A percentile compares a stretch with the other conserved stretches of the same genome.
Conservation (phyloP, 768 basidiomycete species). For the Leccinum broughii region DNA sequence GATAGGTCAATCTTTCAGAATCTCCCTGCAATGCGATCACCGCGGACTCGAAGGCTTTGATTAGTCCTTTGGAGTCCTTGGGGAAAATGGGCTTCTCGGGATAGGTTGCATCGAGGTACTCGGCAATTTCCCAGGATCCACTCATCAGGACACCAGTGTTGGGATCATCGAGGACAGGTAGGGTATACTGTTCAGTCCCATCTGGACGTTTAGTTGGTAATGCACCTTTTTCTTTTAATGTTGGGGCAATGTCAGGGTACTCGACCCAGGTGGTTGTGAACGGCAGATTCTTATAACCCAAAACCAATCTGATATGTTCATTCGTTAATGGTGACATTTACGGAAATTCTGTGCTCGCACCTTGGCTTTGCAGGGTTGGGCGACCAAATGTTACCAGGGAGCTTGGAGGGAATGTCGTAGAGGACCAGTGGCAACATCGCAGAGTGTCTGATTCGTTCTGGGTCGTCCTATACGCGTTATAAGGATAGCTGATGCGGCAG, state of each 20-base stretch:
- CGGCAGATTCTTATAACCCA: conserved; percentile 35
- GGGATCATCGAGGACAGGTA: conserved; percentile 37
- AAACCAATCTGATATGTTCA: conserved; percentile 26
- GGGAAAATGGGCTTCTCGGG: conserved; percentile 34
- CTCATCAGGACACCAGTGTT: conserved; percentile 29
- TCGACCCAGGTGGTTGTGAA: conserved; percentile 38
- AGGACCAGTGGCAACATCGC: conserved; percentile 33
- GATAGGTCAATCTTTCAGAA: conserved; percentile 15
- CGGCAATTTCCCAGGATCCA: conserved; percentile 35
- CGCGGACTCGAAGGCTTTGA: conserved; percentile 21
- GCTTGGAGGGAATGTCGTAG: conserved; percentile 38
- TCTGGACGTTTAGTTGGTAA: conserved; percentile 17
- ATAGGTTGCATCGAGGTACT: conserved; percentile 39
- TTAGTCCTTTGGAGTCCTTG: conserved; percentile 21
- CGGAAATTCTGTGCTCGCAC: conserved; percentile 11
- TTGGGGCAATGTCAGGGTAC: conserved; percentile 33
- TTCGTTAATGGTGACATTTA: not conserved
- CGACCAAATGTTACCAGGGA: conserved; percentile 35
- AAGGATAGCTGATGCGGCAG: not conserved
- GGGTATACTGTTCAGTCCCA: conserved; percentile 28
- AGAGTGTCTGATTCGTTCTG: not conserved
- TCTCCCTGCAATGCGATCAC: not conserved
- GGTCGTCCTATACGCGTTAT: not conserved
- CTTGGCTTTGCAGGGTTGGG: conserved; percentile 42
- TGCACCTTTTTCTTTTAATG: conserved; percentile 29